Percentiles rank a stretch among this genome's conserved stretches.
These are phyloP conservation scores for Dioszegia aurantiaca DNA, from an alignment of 768 basidiomycete genomes.

Conservation along the genomic window DNA sequence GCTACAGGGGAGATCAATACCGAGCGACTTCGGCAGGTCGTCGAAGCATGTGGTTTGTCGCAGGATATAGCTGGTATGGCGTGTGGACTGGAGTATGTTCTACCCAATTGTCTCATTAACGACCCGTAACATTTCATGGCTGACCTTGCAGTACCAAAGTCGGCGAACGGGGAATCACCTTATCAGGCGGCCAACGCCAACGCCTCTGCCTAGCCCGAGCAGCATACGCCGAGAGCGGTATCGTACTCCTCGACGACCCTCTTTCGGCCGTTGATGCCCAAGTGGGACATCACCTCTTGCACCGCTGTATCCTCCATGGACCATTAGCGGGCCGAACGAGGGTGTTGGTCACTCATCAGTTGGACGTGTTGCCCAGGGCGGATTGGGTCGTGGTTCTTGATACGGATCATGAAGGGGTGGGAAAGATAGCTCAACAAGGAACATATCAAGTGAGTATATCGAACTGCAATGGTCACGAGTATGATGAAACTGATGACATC, in stretches of 20 bases:
- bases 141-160: conserved; percentile 60
- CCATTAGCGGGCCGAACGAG: conserved; percentile 61
- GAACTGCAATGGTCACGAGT: background rate
- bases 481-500: background rate
- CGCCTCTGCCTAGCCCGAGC: conserved; percentile 47
- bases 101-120: background rate
- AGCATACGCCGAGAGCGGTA: conserved; percentile 32
- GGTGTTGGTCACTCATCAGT: conserved; percentile 59
- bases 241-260: conserved; percentile 52
- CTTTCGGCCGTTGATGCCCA: conserved; percentile 76
- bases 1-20: conserved; percentile 24
- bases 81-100: conserved; percentile 44
- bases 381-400: conserved; percentile 52
- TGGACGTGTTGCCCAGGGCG: conserved; percentile 46
- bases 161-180: conserved; percentile 67
- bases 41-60: conserved; percentile 46
- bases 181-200: conserved; percentile 51
- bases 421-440: conserved; percentile 62
- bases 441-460: conserved; percentile 55
- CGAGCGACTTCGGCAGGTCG: conserved; percentile 24
- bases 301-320: conserved; percentile 58
- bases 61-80: conserved; percentile 35
- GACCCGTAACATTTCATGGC: conserved; percentile 57
- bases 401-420: conserved; percentile 22
- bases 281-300: conserved; percentile 66